A percentile compares a stretch with the other conserved stretches of the same genome.
These are phyloP conservation scores for Penicillium decumbens DNA, from an alignment of 2,329 filamentous ascomycete species.

Conservation along the genomic window DNA sequence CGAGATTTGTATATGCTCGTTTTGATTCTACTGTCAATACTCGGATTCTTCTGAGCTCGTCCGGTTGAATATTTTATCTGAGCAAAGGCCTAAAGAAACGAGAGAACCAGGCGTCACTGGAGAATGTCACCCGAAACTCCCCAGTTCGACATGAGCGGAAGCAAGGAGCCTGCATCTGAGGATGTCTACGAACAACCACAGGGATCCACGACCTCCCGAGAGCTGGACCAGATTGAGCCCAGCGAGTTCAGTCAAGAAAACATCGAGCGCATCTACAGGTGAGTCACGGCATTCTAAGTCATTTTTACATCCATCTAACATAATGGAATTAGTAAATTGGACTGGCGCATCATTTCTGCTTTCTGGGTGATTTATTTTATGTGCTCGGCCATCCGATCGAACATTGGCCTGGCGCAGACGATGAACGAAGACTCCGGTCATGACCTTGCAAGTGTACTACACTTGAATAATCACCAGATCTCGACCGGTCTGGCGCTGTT, in stretches of 20 bases:
- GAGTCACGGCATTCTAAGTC: neutral
- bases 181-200: slow-evolving; percentile 13
- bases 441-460: slow-evolving; percentile 67
- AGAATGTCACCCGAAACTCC: slow-evolving; percentile 10
- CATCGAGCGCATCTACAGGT: slow-evolving; percentile 41
- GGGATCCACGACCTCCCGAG: neutral
- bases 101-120: neutral
- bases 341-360: slow-evolving; percentile 60
- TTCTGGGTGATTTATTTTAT: slow-evolving; percentile 91
- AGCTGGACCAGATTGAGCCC: slow-evolving; percentile 19
- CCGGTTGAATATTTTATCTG: neutral
- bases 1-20: no score
- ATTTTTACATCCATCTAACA: neutral
- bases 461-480: slow-evolving; percentile 68
- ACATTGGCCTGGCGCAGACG: slow-evolving; percentile 88
- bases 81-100: neutral
- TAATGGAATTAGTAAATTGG: slow-evolving; percentile 47
- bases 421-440: slow-evolving; percentile 73
- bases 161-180: slow-evolving; percentile 11
- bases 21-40: neutral
- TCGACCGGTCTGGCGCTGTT: slow-evolving; percentile 82
- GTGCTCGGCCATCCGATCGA: slow-evolving; percentile 85
- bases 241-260: slow-evolving; percentile 31
- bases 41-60: neutral
- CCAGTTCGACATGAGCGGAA: neutral